These are phyloP conservation scores for Puccinellia tenuiflora DNA, from an alignment of 176 grass and related monocot species.

Conservation along the genomic window DNA sequence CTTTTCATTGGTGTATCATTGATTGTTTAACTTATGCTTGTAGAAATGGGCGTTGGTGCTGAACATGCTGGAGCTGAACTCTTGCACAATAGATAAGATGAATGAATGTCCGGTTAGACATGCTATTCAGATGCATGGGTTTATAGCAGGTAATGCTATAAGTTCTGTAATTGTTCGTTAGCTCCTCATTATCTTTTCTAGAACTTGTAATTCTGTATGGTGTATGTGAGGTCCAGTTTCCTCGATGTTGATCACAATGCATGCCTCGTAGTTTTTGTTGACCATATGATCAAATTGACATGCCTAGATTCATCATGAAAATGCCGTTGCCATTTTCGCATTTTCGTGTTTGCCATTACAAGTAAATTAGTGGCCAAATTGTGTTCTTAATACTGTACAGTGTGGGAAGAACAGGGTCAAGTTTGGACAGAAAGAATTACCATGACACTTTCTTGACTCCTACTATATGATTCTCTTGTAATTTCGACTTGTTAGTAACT, in stretches of 20 bases:
- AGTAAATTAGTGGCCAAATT: neutral
- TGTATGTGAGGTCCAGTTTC: neutral
- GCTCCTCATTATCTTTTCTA: neutral
- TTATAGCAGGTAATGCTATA: neutral
- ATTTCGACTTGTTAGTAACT: neutral
- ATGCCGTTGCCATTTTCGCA: neutral
- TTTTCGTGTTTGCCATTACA: neutral
- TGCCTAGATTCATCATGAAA: neutral
- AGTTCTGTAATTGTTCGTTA: neutral
- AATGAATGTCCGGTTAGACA: neutral
- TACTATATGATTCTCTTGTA: neutral
- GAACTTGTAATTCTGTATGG: neutral
- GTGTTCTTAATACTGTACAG: neutral
- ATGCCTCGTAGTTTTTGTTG: neutral
- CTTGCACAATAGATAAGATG: neutral
- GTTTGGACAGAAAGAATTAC: neutral
- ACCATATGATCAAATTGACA: neutral
- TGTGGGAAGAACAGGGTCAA: neutral
- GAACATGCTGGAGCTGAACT: neutral
- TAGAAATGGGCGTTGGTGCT: neutral
- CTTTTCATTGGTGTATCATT: neutral
- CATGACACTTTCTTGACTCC: neutral
- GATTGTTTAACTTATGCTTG: neutral
- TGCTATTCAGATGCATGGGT: neutral
- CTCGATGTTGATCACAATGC: neutral